Evolutionary conservation across 768 basidiomycete species (phyloP).

Genomic region (Suillus subaureus): DNA sequence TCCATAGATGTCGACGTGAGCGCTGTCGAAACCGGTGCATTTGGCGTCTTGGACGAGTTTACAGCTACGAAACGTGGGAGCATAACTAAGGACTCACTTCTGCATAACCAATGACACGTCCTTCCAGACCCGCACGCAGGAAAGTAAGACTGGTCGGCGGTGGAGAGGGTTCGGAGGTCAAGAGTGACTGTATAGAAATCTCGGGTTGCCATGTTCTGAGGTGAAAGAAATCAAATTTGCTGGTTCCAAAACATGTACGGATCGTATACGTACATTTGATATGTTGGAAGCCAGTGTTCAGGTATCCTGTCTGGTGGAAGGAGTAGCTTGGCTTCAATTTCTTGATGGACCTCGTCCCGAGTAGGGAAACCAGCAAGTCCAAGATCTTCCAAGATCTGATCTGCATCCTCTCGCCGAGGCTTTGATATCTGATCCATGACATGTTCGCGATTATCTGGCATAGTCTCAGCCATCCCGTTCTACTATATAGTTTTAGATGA

Average conservation of each 20-base stretch:
- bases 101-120: constrained; percentile 76
- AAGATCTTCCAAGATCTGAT: constrained; percentile 52
- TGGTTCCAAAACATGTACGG: constrained; percentile 11
- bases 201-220: constrained; percentile 73
- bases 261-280: constrained; percentile 70
- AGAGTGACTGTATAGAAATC: constrained; percentile 61
- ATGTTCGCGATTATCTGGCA: constrained; percentile 18
- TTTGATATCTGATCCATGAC: constrained; percentile 51
- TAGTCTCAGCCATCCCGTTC: neutral
- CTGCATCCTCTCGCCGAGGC: constrained; percentile 43
- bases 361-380: constrained; percentile 61
- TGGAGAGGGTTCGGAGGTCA: constrained; percentile 67
- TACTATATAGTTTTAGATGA: neutral
- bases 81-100: constrained; percentile 56
- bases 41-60: constrained; percentile 47
- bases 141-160: constrained; percentile 76
- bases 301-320: constrained; percentile 69
- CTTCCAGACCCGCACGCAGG: constrained; percentile 77
- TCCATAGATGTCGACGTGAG: constrained; percentile 84
- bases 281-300: constrained; percentile 71
- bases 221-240: constrained; percentile 15
- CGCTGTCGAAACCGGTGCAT: constrained; percentile 61
- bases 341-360: constrained; percentile 57
- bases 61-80: constrained; percentile 6
- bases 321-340: constrained; percentile 77